Evolutionary conservation across 2,329 filamentous ascomycete genomes (phyloP).

Genomic region (Microcyclospora tardicrescens): DNA sequence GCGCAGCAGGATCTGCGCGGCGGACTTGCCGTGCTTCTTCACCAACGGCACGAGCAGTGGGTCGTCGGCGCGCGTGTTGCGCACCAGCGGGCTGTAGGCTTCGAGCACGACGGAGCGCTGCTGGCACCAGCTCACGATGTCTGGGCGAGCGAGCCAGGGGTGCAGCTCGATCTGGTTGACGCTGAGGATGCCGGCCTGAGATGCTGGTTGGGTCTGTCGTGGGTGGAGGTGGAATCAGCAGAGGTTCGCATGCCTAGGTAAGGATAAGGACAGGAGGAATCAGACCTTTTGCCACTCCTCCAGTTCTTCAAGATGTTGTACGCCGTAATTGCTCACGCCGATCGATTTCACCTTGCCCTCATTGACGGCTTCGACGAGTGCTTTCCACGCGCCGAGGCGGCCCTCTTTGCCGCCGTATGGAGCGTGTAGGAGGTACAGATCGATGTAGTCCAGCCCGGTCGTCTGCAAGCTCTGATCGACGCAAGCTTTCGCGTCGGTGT

Average conservation of each 20-base stretch:
- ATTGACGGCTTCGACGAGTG: conserved; percentile 40
- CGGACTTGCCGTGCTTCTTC: conserved; percentile 45
- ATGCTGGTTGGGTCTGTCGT: conserved; percentile 23
- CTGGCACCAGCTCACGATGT: conserved; percentile 67
- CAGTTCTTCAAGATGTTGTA: conserved; percentile 42
- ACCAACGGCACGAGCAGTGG: conserved; percentile 37
- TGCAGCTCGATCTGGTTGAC: conserved; percentile 86
- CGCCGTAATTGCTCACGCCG: conserved; percentile 43
- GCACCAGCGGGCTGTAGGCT: conserved; percentile 33
- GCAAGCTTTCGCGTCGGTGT: conserved; percentile 50
- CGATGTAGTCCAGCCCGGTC: conserved; percentile 37
- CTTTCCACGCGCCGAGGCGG: conserved; percentile 40
- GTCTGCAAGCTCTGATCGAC: conserved; percentile 51
- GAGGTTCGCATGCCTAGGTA: too few species aligned
- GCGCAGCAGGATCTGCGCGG: conserved; percentile 45
- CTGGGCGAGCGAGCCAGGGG: conserved; percentile 69
- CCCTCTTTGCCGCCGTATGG: conserved; percentile 40
- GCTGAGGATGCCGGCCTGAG: conserved; percentile 58
- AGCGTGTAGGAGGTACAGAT: conserved; percentile 38
- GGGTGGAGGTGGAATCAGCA: neutral
- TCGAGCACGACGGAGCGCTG: conserved; percentile 37
- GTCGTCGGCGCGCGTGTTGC: conserved; percentile 39
- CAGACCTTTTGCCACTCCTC: conserved; percentile 38
- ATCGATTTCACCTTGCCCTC: conserved; percentile 40
- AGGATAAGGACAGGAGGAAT: neutral